Evolutionary conservation across 768 basidiomycete species (phyloP), one percentile per base, ranked within the genome.

Genomic region (Kwoniella newhampshirensis): DNA sequence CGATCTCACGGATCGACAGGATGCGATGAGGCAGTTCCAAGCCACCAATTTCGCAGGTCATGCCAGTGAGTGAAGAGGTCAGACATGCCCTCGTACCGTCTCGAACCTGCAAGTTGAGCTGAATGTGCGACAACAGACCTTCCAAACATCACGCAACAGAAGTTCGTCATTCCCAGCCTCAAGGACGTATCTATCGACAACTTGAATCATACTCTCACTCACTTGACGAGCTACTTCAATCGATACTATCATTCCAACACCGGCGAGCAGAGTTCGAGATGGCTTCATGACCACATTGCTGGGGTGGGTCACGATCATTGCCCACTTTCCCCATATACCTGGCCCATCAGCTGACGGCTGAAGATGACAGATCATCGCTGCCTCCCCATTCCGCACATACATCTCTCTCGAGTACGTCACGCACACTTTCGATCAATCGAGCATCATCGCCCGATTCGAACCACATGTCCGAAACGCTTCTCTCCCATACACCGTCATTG

Each of bases 361-460:
- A n/a, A 39, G 28, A 12, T 18, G 11, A 32, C 39, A 51, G 43
- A 65, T 68, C 54, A 63, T 65, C 49, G 21, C 57, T 17, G 17
- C 46, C 17, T 59, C 67, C 3, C 67, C 67, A 1, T 30, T 59
- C 27, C 57, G 43, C 7, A 46, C 57, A 7, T 59, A 57, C 58
- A 60, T 68, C 46, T 65, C 63, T 8, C 41, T 68, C 21, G 62
- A 63, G 27, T 60, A 54, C 30, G 53, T 59, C 54, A 64, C 67
- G 1, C 63, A 68, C 48, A 54, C 63, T 8, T 77, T 77, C 60
- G 47, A 66, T 2, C 77, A 78, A 58, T 54, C 72, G 4, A 61
- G 57, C 44, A 69, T 78, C 57, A 74, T 78, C 40, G 71, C 68
- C 6, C 65, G 63, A 3, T 69, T 77, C 46, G 63, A 62, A n/a